phyloP scores from a whole-genome alignment of 805 yeast species.

The Scheffersomyces coipomensis region DNA sequence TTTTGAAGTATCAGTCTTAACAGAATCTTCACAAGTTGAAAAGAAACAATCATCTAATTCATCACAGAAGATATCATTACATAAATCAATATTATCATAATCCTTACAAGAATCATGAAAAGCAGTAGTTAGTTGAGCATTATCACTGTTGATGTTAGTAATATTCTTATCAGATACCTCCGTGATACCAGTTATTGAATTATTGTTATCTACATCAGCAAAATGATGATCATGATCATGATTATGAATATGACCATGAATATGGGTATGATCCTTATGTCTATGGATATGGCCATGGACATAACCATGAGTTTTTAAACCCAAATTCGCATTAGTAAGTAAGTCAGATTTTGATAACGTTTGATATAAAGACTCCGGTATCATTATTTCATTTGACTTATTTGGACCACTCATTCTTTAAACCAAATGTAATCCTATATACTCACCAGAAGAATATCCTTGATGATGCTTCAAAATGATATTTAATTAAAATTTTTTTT shows the following conservation, averaged over 20 bases:
- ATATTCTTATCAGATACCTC: neutral
- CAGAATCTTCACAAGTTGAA: slow-evolving; percentile 28
- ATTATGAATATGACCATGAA: slow-evolving; percentile 68
- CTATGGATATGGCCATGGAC: slow-evolving; percentile 69
- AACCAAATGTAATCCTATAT: too few relatives aligned
- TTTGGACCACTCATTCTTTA: too few relatives aligned
- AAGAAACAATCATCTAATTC: slow-evolving; percentile 46
- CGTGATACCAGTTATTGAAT: too few relatives aligned
- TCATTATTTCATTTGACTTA: neutral
- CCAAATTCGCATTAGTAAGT: neutral
- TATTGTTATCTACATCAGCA: neutral
- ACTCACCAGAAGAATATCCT: too few relatives aligned
- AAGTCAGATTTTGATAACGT: neutral
- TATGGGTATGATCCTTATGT: slow-evolving; percentile 58
- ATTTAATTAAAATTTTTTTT: too few relatives aligned
- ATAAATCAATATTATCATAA: slow-evolving; percentile 29
- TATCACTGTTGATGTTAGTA: neutral
- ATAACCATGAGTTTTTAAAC: slow-evolving; percentile 42
- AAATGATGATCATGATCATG: slow-evolving; percentile 29
- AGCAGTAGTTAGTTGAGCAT: neutral
- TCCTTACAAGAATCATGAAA: slow-evolving; percentile 21
- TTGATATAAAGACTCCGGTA: neutral
- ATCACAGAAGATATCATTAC: slow-evolving; percentile 41
- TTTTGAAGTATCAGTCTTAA: neutral
- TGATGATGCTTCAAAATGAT: too few relatives aligned